Percentiles rank a stretch among this genome's conserved stretches.
Conservation (phyloP, 2,329 filamentous ascomycete species). For the Claviceps citrina region DNA sequence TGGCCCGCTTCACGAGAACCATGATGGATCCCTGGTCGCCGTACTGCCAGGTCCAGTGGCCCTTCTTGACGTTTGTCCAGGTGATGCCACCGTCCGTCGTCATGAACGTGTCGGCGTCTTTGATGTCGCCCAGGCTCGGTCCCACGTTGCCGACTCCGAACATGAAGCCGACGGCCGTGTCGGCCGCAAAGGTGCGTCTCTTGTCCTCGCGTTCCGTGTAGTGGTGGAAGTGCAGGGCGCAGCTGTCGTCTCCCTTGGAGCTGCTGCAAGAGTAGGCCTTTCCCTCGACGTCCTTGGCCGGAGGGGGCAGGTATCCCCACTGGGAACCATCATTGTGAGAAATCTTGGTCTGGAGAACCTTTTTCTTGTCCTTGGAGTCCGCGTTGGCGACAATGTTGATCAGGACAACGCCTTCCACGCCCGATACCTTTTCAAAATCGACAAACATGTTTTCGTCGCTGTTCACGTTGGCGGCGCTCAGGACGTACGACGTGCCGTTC, state of each 20-base stretch:
- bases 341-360: constrained; percentile 79
- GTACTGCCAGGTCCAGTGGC: constrained; percentile 82
- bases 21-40: constrained; percentile 91
- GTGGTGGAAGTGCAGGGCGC: constrained; percentile 82
- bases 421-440: constrained; percentile 91
- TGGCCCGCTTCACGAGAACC: constrained; percentile 63
- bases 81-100: constrained; percentile 78
- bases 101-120: constrained; percentile 78
- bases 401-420: constrained; percentile 76
- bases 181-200: constrained; percentile 73
- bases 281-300: constrained; percentile 51
- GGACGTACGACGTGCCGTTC: constrained; percentile 87
- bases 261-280: constrained; percentile 56
- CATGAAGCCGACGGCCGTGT: constrained; percentile 78
- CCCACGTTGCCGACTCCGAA: constrained; percentile 89
- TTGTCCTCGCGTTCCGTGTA: constrained; percentile 82
- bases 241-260: constrained; percentile 45
- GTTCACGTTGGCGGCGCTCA: constrained; percentile 71
- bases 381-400: constrained; percentile 74
- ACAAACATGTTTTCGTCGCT: constrained; percentile 63
- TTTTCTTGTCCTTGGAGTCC: constrained; percentile 62
- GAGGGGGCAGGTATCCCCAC: constrained; percentile 67
- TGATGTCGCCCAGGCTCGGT: constrained; percentile 43
- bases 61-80: constrained; percentile 77
- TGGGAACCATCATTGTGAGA: constrained; percentile 91